phyloP scores from a whole-genome alignment of 2,329 filamentous ascomycete species.

The Fusarium buxicola region DNA sequence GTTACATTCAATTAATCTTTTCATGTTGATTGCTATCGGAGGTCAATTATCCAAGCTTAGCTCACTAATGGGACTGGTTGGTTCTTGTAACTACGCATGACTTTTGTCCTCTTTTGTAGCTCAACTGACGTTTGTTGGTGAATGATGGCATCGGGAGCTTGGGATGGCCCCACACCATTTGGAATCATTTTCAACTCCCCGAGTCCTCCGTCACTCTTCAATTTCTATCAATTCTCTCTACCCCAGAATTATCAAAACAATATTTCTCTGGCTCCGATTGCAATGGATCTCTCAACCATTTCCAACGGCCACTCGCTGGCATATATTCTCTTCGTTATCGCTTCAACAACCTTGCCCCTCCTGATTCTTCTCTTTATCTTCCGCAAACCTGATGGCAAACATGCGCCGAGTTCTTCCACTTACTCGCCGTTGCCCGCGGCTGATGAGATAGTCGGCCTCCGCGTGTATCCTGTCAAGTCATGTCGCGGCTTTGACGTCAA shows the following conservation, averaged over 20 bases:
- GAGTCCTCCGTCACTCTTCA: neutral
- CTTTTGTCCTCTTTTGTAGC: too few relatives aligned
- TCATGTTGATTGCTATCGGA: too few relatives aligned
- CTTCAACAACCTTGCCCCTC: conserved; percentile 11
- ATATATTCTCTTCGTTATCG: conserved; percentile 1
- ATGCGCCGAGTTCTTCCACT: neutral
- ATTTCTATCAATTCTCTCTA: conserved; percentile 2
- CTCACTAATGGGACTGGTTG: too few relatives aligned
- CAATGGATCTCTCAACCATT: conserved; percentile 9
- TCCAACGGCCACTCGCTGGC: conserved; percentile 2
- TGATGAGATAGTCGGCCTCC: conserved; percentile 52
- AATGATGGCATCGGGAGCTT: too few relatives aligned
- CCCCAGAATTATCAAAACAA: neutral
- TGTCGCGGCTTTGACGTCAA: conserved; percentile 70
- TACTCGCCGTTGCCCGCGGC: conserved; percentile 21
- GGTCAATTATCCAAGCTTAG: too few relatives aligned
- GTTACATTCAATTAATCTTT: too few relatives aligned
- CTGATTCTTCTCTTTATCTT: conserved; percentile 21
- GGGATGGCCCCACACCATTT: neutral
- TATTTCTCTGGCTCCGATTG: neutral
- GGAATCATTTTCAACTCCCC: conserved; percentile 8
- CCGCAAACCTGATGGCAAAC: neutral
- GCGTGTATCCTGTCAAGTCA: conserved; percentile 74
- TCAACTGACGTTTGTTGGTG: too few relatives aligned
- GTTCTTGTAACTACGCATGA: too few relatives aligned